These are phyloP conservation scores for Platismatia glauca DNA, from an alignment of 495 filamentous ascomycete genomes.

Conservation along the genomic window DNA sequence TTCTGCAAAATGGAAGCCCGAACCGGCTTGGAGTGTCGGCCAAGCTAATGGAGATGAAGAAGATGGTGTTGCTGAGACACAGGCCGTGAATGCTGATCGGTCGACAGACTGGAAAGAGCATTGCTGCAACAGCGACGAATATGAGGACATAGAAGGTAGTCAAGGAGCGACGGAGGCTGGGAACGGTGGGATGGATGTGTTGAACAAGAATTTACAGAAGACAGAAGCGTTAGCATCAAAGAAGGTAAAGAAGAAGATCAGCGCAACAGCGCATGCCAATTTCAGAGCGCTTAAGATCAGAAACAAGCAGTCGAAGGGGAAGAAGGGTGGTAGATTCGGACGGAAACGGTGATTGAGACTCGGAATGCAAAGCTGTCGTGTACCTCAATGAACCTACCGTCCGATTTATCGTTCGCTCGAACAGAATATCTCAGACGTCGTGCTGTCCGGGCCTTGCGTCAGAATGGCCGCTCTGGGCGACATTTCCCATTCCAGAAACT, in stretches of 20 bases:
- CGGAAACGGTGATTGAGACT: constrained; percentile 29
- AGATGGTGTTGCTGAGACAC: constrained; percentile 17
- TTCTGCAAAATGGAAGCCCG: constrained; percentile 30
- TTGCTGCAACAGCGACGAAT: constrained; percentile 22
- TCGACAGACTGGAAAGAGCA: constrained; percentile 23
- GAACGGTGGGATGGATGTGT: constrained; percentile 23
- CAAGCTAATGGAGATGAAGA: constrained; percentile 27
- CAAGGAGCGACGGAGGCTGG: constrained; percentile 9
- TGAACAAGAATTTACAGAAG: constrained; percentile 29
- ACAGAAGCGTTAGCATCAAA: constrained; percentile 35
- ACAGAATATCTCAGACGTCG: neutral
- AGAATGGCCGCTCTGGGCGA: neutral
- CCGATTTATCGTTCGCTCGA: neutral
- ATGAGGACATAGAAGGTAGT: constrained; percentile 29
- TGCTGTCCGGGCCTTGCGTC: neutral
- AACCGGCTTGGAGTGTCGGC: constrained; percentile 22
- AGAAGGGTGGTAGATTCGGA: constrained; percentile 38
- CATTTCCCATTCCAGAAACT: neutral
- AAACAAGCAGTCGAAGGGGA: constrained; percentile 42
- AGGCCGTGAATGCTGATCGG: constrained; percentile 23
- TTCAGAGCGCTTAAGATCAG: constrained; percentile 74
- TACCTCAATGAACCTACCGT: neutral
- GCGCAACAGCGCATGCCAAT: constrained; percentile 68
- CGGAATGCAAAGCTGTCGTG: neutral
- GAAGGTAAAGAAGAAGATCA: constrained; percentile 59